Evolutionary conservation across 1,139 yeast species (phyloP).

Genomic region (Diutina neorugosa): DNA sequence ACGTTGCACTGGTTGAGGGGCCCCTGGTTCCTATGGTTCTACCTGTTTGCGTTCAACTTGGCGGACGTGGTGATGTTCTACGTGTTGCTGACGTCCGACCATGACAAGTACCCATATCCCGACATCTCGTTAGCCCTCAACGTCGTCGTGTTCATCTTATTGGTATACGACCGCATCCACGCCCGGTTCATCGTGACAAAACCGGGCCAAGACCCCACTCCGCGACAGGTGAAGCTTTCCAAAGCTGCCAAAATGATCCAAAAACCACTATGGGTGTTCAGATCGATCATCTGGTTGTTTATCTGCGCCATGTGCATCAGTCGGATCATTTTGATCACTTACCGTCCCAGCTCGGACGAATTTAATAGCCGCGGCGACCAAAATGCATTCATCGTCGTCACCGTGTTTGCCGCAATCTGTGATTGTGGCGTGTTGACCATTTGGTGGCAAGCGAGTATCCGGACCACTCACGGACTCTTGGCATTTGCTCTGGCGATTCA

Average conservation of each 20-base stretch:
- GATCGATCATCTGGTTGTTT: not conserved
- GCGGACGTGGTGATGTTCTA: not conserved
- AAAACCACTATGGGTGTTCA: not conserved
- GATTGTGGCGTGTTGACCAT: constrained; percentile 3
- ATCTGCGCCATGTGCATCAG: constrained; percentile 3
- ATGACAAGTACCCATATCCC: not conserved
- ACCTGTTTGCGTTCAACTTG: constrained; percentile 3
- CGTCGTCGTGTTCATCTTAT: not conserved
- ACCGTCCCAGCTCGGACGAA: constrained; percentile 1
- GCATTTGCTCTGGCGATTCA: constrained; percentile 2
- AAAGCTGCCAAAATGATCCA: not conserved
- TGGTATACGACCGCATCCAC: not conserved
- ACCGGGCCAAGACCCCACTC: not conserved
- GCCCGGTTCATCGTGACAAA: not conserved
- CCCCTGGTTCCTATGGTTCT: constrained; percentile 1
- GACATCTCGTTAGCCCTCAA: not conserved
- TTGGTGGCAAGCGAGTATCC: constrained; percentile 1
- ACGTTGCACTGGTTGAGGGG: not conserved
- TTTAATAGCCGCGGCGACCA: not conserved
- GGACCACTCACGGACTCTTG: constrained; percentile 1
- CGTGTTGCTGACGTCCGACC: not conserved
- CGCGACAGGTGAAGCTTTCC: not conserved
- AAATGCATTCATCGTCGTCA: not conserved
- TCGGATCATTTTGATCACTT: not conserved
- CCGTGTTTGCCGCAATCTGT: not conserved